Base-by-base conservation (phyloP, 371 early-diverging fungal species). In the Mucor racemosus region DNA sequence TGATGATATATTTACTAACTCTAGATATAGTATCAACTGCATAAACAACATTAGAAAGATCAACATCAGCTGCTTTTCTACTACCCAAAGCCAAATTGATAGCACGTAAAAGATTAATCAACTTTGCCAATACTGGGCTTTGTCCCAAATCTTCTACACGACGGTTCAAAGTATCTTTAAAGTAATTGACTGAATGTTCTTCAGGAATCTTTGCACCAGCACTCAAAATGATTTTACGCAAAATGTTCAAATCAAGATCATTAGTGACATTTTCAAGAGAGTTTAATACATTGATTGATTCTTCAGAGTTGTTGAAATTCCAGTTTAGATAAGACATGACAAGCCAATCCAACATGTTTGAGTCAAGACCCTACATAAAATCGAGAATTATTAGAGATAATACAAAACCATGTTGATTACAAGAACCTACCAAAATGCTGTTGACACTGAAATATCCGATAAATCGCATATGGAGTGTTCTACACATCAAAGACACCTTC, bases 341-440 rank as follows among this genome's bases (percentile, higher is more conserved):
- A 15, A 74, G 55, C 84, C 82, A 77, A 9, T 64, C 40, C 26
- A 76, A 53, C 15, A 72, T 39, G 19, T 26, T 26, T 8, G 62
- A 61, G 42, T 65, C 55, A 5, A 68, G 10, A 3, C 60, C 65
- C 77, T 79, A 65, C 11, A 26, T 1, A 31, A 15, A 39, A n/a
- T n/a, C n/a, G n/a, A n/a, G 15, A 38, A 35, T 9, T 15, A 17
- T 56, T 56, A 15, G 14, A 36, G 15, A 56, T 17, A 10, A 5
- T 35, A 8, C 54, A n/a, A 55, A 17, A 34, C 4, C 5, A 14
- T 11, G 1, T 33, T 0, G 31, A 21, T 41, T 46, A 8, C 54
- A 9, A 17, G 44, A 15, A 59, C 75, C 50, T 73, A 82, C 86
- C 75, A 84, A 42, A 26, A 84, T 65, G 59, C 84, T 80, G 15